Evolutionary conservation across 1,139 yeast species (phyloP).

Genomic region (Suhomyces panamericanus): DNA sequence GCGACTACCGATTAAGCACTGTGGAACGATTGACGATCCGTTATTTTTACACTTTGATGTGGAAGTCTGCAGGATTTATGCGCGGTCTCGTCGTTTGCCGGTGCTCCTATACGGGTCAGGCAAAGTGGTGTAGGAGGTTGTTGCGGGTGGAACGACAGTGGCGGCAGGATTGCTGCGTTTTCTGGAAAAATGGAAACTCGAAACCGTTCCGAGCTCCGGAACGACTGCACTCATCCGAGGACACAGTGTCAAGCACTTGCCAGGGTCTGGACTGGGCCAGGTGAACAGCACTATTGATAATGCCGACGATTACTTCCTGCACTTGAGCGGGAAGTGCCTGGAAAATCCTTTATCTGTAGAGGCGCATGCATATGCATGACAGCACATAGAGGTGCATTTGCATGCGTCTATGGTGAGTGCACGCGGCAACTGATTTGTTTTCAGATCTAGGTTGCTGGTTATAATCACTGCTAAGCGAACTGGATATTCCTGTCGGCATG

Average conservation of each 20-base stretch:
- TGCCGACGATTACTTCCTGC: conserved; percentile 3
- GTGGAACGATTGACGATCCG: conserved; percentile 10
- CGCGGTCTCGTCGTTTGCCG: not conserved
- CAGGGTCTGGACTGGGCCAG: no score
- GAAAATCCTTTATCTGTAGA: not conserved
- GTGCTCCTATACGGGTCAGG: not conserved
- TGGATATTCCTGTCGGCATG: not conserved
- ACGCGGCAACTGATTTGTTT: conserved; percentile 1
- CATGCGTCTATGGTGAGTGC: not conserved
- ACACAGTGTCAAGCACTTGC: no score
- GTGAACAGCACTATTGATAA: no score
- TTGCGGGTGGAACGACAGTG: not conserved
- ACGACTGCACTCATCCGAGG: no score
- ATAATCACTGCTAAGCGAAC: conserved; percentile 1
- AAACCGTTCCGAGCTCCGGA: no score
- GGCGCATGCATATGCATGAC: not conserved
- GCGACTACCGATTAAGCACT: conserved; percentile 4
- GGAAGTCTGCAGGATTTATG: conserved; percentile 10
- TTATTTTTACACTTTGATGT: conserved; percentile 2
- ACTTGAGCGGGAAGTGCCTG: not conserved
- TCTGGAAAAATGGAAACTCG: no score
- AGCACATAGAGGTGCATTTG: not conserved
- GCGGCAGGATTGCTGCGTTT: not conserved
- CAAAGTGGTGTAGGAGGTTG: not conserved
- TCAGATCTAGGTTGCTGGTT: conserved; percentile 1